Percentiles rank a stretch among this genome's conserved stretches.
phyloP scores from a whole-genome alignment of 1,139 yeast genomes.

The Meyerozyma sp. region DNA sequence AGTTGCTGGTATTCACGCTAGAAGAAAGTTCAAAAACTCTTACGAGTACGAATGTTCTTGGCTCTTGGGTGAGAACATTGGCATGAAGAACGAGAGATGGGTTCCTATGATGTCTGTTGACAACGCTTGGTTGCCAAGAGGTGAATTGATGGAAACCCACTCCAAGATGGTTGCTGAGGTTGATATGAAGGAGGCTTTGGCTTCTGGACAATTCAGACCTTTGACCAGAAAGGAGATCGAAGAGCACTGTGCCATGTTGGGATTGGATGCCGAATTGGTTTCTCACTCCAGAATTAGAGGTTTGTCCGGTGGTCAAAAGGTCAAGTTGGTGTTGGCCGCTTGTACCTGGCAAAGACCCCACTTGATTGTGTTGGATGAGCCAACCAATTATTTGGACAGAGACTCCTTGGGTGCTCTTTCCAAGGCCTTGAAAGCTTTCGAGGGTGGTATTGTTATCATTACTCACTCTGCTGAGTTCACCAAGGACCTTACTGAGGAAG shows the following conservation, averaged over 20 bases:
- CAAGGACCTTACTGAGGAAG: constrained; percentile 98
- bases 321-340: constrained; percentile 98
- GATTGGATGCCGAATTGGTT: constrained; percentile 98
- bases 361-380: constrained; percentile 97
- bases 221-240: constrained; percentile 99
- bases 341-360: constrained; percentile 99
- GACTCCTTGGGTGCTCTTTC: constrained; percentile 99
- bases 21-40: constrained; percentile 99
- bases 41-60: constrained; percentile 99
- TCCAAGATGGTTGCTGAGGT: constrained; percentile 99
- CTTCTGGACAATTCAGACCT: constrained; percentile 99
- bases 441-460: constrained; percentile 99
- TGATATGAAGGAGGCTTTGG: constrained; percentile 99
- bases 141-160: constrained; percentile 97
- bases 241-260: constrained; percentile 97
- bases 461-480: constrained; percentile 99
- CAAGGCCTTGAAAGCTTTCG: constrained; percentile 97
- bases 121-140: constrained; percentile 99
- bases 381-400: constrained; percentile 98
- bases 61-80: constrained; percentile 95
- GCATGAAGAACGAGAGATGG: constrained; percentile 99
- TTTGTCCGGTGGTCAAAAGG: constrained; percentile 99
- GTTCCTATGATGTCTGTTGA: constrained; percentile 99
- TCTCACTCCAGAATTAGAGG: constrained; percentile 99
- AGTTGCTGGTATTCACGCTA: constrained; percentile 88